A percentile compares a stretch with the other conserved stretches of the same genome.
Conservation (phyloP, 345 rosid genomes). For the Rhodomyrtus tomentosa region DNA sequence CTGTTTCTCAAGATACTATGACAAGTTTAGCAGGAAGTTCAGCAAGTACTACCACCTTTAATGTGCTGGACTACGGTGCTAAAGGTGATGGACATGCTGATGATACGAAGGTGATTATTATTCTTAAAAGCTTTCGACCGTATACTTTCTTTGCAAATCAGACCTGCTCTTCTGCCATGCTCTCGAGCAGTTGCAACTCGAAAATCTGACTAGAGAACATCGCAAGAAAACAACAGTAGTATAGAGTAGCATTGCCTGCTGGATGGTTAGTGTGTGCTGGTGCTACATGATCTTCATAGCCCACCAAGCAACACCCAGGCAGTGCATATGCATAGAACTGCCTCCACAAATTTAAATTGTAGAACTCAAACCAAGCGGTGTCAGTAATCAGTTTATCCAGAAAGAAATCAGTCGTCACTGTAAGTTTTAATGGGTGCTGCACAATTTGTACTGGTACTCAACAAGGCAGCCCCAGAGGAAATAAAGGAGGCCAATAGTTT, state of each 20-base stretch:
- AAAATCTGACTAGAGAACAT: background rate
- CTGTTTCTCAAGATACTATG: background rate
- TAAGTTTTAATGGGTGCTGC: background rate
- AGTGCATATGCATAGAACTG: background rate
- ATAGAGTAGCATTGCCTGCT: background rate
- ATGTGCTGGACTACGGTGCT: constrained; percentile 60
- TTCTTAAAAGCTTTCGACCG: background rate
- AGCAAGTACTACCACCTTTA: constrained; percentile 17
- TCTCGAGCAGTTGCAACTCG: background rate
- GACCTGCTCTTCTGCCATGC: background rate
- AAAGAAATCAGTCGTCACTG: background rate
- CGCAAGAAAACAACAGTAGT: background rate
- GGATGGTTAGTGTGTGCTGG: background rate
- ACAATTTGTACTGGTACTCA: background rate
- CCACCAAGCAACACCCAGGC: background rate
- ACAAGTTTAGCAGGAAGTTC: constrained; percentile 5
- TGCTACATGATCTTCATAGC: background rate
- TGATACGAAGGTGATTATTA: constrained; percentile 54
- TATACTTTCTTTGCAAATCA: background rate
- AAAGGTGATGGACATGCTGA: constrained; percentile 71
- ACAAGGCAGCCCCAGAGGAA: background rate
- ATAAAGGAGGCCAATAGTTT: background rate
- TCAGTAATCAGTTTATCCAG: background rate
- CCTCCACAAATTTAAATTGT: background rate
- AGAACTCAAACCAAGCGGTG: background rate